Base-by-base conservation (phyloP, 1,139 yeast genomes). In the Arxiozyma heterogenica region DNA sequence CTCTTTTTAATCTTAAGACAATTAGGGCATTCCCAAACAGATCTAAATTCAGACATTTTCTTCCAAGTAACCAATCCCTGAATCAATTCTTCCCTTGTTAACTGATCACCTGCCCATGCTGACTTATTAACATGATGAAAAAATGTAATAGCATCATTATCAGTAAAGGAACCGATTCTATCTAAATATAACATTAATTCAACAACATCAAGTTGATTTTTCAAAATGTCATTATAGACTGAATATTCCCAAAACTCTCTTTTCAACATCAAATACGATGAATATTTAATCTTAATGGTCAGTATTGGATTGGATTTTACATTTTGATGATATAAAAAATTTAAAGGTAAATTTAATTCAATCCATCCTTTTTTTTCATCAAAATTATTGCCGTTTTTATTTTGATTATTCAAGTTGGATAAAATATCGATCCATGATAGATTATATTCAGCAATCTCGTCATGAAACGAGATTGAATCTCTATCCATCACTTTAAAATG, bases 401-500 rank as follows among this genome's bases (percentile, higher is more conserved):
- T 23, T 20, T 23, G 17, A 21, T 30, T 22, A 22, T 18, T 22
- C 44, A 21, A 45, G 41, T 30, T 34, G 44, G 70, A 69, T 41
- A 76, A 70, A 38, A 84, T 66, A 38, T 82, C 83, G 12, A 69
- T 62, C 52, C 85, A 70, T 0, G 82, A 75, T 23, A 88, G 66
- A 12, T 80, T 72, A 4, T 81, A 80, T 45, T 74, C 75, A 1
- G 95, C 96, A 6, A 93, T 89, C 53, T 82, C 79, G 63, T 91
- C 97, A 66, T 93, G 90, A 59, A 79, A 82, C 0, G 96, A 83
- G 57, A 91, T 78, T 45, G 82, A 79, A 66, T 93, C 98, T 60
- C 84, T 87, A 67, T 93, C 98, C 65, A 89, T 73, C 1, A 93
- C 83, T 30, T 83, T 77, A 62, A 93, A 83, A 54, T 80, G 80